Evolutionary conservation across 768 basidiomycete species (phyloP).

Genomic region (Peribolospora kevripleyi): DNA sequence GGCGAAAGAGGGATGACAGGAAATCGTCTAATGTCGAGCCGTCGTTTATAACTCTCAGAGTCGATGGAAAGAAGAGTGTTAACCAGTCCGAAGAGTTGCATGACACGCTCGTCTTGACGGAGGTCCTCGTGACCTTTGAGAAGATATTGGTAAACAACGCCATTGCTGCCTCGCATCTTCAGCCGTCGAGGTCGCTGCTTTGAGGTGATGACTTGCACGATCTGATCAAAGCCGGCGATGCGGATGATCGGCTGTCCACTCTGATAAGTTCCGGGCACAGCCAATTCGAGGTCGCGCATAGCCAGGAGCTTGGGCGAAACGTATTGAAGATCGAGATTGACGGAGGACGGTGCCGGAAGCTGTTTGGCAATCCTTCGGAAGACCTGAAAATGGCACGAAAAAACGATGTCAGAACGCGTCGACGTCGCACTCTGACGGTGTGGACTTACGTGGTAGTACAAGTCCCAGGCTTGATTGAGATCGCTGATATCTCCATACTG

Average conservation of each 20-base stretch:
- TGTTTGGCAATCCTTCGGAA: constrained; percentile 94
- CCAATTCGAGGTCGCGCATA: constrained; percentile 68
- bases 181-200: constrained; percentile 87
- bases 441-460: constrained; percentile 66
- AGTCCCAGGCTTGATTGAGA: constrained; percentile 94
- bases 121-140: constrained; percentile 98
- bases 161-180: constrained; percentile 68
- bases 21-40: constrained; percentile 76
- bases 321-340: constrained; percentile 76
- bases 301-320: constrained; percentile 80
- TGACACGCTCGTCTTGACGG: constrained; percentile 93
- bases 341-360: constrained; percentile 45
- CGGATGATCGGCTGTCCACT: constrained; percentile 58
- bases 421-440: background rate
- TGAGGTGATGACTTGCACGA: constrained; percentile 77
- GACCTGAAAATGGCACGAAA: constrained; percentile 28
- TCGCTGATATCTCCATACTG: constrained; percentile 66
- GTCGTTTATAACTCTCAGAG: constrained; percentile 82
- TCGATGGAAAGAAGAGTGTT: constrained; percentile 84
- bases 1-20: constrained; percentile 86
- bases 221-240: constrained; percentile 64
- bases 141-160: constrained; percentile 68
- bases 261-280: constrained; percentile 92
- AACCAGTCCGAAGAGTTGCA: constrained; percentile 94
- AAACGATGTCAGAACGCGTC: background rate